Evolutionary conservation across 2,329 filamentous ascomycete species (phyloP).

Genomic region (Ophioceras dolichostomum): DNA sequence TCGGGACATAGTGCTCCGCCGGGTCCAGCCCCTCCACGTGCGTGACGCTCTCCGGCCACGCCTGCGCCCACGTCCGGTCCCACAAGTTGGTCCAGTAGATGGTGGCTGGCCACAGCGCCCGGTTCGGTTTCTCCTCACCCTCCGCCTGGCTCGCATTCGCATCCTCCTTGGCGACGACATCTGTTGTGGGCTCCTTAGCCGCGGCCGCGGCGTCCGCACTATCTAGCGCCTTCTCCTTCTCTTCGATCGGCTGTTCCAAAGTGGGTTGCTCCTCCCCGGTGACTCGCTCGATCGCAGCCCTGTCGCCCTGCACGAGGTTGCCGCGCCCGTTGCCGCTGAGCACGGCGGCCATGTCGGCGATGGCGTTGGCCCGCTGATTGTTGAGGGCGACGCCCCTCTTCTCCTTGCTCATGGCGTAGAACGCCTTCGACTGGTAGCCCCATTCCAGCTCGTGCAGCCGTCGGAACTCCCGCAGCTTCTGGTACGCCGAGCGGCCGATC

Average conservation of each 20-base stretch:
- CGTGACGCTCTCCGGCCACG: slow-evolving; percentile 41
- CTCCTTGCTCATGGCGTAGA: slow-evolving; percentile 25
- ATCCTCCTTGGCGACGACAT: slow-evolving; percentile 1
- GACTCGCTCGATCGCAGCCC: too few relatives aligned
- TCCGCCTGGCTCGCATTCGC: slow-evolving; percentile 4
- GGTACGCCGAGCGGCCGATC: slow-evolving; percentile 46
- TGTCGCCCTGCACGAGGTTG: slow-evolving; percentile 26
- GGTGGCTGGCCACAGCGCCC: slow-evolving; percentile 19
- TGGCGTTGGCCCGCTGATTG: slow-evolving; percentile 46
- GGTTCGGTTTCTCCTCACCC: background rate
- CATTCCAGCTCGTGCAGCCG: slow-evolving; percentile 50
- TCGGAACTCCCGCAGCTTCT: slow-evolving; percentile 53
- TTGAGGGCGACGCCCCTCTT: slow-evolving; percentile 41
- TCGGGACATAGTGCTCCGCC: too few relatives aligned
- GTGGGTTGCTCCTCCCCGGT: too few relatives aligned
- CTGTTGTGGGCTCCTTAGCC: too few relatives aligned
- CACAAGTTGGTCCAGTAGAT: slow-evolving; percentile 39
- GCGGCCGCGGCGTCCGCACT: too few relatives aligned
- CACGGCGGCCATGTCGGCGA: slow-evolving; percentile 52
- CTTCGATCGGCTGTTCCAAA: slow-evolving; percentile 4
- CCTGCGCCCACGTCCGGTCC: slow-evolving; percentile 31
- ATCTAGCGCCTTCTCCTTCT: slow-evolving; percentile 3
- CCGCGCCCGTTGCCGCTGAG: slow-evolving; percentile 38
- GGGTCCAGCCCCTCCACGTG: slow-evolving; percentile 32
- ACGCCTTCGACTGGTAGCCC: slow-evolving; percentile 27